Base-by-base conservation (phyloP, 2,329 filamentous ascomycete species). In the Diaporthe humulicola region DNA sequence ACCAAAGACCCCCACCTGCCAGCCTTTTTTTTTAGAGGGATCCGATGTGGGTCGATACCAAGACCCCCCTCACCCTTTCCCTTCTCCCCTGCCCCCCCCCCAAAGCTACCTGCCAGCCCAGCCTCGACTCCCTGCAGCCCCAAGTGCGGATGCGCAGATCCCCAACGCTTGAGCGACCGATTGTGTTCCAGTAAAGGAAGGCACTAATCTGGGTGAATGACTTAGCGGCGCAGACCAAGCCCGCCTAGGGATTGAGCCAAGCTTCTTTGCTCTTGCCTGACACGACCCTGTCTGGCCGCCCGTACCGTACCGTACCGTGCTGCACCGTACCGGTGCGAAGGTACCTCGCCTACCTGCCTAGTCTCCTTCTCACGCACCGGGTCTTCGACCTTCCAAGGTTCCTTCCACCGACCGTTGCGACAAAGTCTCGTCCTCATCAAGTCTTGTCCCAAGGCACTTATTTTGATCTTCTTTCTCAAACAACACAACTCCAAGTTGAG, bases 231-330 rank as follows among this genome's bases (percentile, higher is more conserved):
- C 45, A 52, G 64, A 19, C 64, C 64, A 67, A 67, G 64, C 30
- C 33, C 30, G 45, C 64, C 64, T 67, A 67, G 64, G 64, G 64
- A 67, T 67, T 67, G 45, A 67, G 64, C 64, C 64, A 67, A 67
- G 64, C 64, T 67, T 67, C 45, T 67, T 38, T 22, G 45, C 64
- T 38, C 30, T 67, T 67, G 45, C 64, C 64, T 67, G 64, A 67
- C 64, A 67, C 64, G 64, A 67, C 25, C 45, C 25, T 67, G 61
- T 33, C 61, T 48, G 40, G 60, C 42, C 42, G 28, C 17, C 8
- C 38, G 25, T 48, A 60, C 33, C 57, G 22, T 15, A 9, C 12
- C 12, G 36, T 60, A 60, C 38, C 17, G 15, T 64, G 25, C 60
- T 33, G 40, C 60, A 48, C 25, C 38, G 58, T 12, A 25, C 36